A percentile compares a stretch with the other conserved stretches of the same genome.
These are phyloP conservation scores for Kwoniella dejecticola DNA, from an alignment of 768 basidiomycete species.

Conservation along the genomic window DNA sequence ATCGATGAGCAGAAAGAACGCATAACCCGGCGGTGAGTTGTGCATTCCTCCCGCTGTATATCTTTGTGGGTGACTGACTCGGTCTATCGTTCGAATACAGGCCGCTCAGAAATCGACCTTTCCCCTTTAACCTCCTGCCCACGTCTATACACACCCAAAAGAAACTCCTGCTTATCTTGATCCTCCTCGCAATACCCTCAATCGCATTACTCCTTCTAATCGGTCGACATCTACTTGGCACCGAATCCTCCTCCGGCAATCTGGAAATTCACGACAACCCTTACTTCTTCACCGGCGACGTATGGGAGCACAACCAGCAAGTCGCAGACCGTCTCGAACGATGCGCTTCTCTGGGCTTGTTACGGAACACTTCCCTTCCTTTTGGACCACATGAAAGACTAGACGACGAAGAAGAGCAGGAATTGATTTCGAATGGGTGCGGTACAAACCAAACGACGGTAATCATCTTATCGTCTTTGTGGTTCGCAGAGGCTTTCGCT, in stretches of 20 bases:
- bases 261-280: conserved; percentile 26
- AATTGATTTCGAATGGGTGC: conserved; percentile 32
- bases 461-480: conserved; percentile 41
- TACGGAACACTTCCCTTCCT: conserved; percentile 36
- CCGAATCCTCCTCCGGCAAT: background rate
- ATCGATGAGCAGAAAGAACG: conserved; percentile 12
- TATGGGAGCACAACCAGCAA: conserved; percentile 46
- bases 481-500: conserved; percentile 41
- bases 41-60: background rate
- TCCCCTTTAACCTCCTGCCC: background rate
- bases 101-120: background rate
- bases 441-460: conserved; percentile 45
- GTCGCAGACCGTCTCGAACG: conserved; percentile 31
- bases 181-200: background rate
- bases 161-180: background rate
- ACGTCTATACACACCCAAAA: conserved; percentile 1
- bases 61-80: background rate
- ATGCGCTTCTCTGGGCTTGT: conserved; percentile 36
- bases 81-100: background rate
- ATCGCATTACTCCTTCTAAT: background rate
- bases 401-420: conserved; percentile 24
- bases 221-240: conserved; percentile 2
- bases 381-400: background rate
- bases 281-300: conserved; percentile 39
- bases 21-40: conserved; percentile 4